phyloP scores from a whole-genome alignment of 192 early-diverging fungal species.

The Cladochytrium replicatum region DNA sequence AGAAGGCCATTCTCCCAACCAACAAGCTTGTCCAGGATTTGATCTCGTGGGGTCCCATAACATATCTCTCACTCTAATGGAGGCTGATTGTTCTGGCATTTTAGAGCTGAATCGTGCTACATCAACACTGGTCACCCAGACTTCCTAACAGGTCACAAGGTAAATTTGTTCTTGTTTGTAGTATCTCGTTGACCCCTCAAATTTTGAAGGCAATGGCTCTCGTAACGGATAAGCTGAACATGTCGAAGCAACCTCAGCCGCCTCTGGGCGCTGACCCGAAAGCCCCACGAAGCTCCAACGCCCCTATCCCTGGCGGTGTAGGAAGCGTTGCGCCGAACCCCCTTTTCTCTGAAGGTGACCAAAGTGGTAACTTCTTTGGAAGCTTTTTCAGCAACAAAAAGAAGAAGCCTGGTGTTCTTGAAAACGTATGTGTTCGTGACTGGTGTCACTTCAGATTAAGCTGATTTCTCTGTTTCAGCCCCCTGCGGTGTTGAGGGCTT shows the following conservation, averaged over 20 bases:
- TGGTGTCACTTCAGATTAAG: no score
- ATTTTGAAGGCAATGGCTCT: constrained; percentile 63
- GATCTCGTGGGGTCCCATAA: constrained; percentile 49
- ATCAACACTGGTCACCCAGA: constrained; percentile 99
- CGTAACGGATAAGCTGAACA: constrained; percentile 75
- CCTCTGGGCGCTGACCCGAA: no score
- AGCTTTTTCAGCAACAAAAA: constrained; percentile 81
- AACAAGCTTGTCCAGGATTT: constrained; percentile 91
- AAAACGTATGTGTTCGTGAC: constrained; percentile 44
- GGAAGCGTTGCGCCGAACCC: constrained; percentile 40
- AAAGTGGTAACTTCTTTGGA: constrained; percentile 80
- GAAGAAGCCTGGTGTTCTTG: constrained; percentile 59
- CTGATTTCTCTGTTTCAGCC: constrained; percentile 42
- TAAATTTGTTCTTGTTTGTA: constrained; percentile 2
- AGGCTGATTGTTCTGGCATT: neutral
- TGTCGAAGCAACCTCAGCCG: constrained; percentile 50
- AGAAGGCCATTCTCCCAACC: constrained; percentile 80
- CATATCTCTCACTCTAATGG: constrained; percentile 12
- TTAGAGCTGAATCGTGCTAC: constrained; percentile 86
- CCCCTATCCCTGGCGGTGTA: no score
- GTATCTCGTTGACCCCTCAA: constrained; percentile 2
- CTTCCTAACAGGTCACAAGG: constrained; percentile 91
- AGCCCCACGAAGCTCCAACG: constrained; percentile 14
- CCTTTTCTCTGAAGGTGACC: constrained; percentile 47
- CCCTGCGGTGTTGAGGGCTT: constrained; percentile 83